Percentiles rank a stretch among this genome's conserved stretches.
phyloP scores from a whole-genome alignment of 1,284 basidiomycete genomes.

The Cutaneotrichosporon curvatum region DNA sequence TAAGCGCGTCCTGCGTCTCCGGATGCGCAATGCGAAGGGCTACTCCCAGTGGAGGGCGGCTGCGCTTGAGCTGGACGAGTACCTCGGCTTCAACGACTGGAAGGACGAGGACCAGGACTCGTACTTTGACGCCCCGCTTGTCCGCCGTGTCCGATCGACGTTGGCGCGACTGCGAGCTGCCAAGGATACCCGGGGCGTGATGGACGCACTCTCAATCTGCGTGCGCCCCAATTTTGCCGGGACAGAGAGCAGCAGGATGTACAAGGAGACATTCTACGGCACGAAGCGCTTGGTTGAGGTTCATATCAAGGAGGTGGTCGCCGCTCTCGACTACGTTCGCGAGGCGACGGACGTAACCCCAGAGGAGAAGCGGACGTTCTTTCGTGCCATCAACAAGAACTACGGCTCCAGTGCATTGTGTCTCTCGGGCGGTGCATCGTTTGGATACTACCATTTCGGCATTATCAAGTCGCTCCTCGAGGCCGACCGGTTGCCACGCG shows the following conservation, averaged over 20 bases:
- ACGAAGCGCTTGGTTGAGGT: slow-evolving; percentile 85
- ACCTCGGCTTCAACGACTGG: slow-evolving; percentile 80
- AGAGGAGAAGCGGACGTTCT: slow-evolving; percentile 89
- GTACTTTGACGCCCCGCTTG: slow-evolving; percentile 70
- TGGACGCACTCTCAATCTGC: slow-evolving; percentile 87
- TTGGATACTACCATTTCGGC: slow-evolving; percentile 74
- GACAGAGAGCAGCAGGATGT: slow-evolving; percentile 79
- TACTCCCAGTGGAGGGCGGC: slow-evolving; percentile 77
- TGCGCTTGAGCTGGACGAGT: slow-evolving; percentile 70
- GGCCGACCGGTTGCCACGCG: slow-evolving; percentile 74
- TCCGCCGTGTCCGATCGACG: slow-evolving; percentile 36
- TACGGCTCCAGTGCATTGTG: slow-evolving; percentile 86
- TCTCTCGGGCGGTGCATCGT: slow-evolving; percentile 86
- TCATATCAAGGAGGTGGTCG: slow-evolving; percentile 72
- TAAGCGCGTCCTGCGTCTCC: slow-evolving; percentile 68
- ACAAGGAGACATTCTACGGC: slow-evolving; percentile 78
- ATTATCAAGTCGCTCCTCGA: slow-evolving; percentile 89
- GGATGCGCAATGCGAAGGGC: slow-evolving; percentile 63
- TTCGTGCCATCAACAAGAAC: slow-evolving; percentile 79
- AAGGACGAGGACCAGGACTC: slow-evolving; percentile 73
- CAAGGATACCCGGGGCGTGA: slow-evolving; percentile 72
- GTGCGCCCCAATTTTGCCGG: slow-evolving; percentile 92
- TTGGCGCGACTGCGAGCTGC: slow-evolving; percentile 28
- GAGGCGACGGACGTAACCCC: slow-evolving; percentile 63
- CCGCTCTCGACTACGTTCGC: slow-evolving; percentile 65